Evolutionary conservation across 768 basidiomycete genomes (phyloP).

Genomic region (Calocybe indica): DNA sequence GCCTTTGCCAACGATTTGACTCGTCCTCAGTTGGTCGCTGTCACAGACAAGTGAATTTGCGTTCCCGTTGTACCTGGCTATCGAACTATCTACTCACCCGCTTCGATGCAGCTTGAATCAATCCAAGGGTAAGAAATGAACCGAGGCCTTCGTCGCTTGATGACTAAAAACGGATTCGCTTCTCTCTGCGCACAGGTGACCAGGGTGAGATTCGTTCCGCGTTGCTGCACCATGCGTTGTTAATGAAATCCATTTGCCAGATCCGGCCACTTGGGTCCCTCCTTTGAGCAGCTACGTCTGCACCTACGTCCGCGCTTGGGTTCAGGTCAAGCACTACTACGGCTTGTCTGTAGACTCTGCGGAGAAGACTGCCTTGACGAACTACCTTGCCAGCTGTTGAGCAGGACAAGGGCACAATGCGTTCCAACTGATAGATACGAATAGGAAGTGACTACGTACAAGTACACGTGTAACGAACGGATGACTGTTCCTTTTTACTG

Average conservation of each 20-base stretch:
- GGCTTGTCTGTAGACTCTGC: slow-evolving; percentile 40
- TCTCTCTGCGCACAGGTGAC: too few species aligned
- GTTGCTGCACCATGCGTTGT: neutral
- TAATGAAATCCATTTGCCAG: slow-evolving; percentile 15
- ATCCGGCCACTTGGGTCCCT: slow-evolving; percentile 47
- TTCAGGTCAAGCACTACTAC: slow-evolving; percentile 47
- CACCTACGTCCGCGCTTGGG: slow-evolving; percentile 49
- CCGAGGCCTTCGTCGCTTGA: too few species aligned
- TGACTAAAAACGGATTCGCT: too few species aligned
- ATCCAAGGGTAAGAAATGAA: slow-evolving; percentile 39
- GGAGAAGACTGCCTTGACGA: slow-evolving; percentile 44
- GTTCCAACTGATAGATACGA: too few species aligned
- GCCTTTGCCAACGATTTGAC: slow-evolving; percentile 51
- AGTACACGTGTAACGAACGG: neutral
- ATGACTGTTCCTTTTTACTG: slow-evolving; percentile 5
- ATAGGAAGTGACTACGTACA: neutral
- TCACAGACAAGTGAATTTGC: slow-evolving; percentile 31
- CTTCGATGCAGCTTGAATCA: slow-evolving; percentile 30
- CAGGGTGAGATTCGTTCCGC: too few species aligned
- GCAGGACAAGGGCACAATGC: neutral
- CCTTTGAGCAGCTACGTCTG: slow-evolving; percentile 43
- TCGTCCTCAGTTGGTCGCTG: slow-evolving; percentile 47
- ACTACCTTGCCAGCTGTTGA: slow-evolving; percentile 31
- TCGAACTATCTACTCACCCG: neutral
- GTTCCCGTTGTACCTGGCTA: neutral